Percentiles rank a stretch among this genome's conserved stretches.
Evolutionary conservation across 768 basidiomycete genomes (phyloP).

Genomic region (Hemileccinum impolitum): DNA sequence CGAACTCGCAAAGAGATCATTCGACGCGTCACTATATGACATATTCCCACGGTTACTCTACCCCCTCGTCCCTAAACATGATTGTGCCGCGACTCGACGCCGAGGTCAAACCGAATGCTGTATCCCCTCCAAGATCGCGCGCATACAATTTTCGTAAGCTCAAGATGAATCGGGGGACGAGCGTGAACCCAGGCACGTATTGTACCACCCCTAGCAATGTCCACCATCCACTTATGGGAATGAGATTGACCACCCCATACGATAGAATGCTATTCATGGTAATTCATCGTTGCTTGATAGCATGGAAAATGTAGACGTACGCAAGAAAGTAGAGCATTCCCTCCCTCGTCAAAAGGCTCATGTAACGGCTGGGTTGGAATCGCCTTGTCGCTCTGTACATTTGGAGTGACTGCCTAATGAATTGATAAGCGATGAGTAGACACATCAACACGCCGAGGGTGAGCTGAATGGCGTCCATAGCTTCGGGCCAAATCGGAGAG

Average conservation of each 20-base stretch:
- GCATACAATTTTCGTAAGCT: neutral
- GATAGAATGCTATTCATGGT: neutral
- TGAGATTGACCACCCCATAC: neutral
- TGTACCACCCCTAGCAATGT: neutral
- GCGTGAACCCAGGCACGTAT: neutral
- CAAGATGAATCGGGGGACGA: neutral
- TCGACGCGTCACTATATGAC: too few relatives aligned
- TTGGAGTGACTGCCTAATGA: neutral
- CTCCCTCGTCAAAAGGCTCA: neutral
- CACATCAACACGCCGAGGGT: neutral
- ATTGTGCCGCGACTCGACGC: neutral
- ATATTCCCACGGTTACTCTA: too few relatives aligned
- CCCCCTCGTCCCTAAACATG: constrained; percentile 1
- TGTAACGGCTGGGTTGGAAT: neutral
- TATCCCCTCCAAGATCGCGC: neutral
- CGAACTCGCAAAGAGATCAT: too few relatives aligned
- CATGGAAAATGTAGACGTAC: neutral
- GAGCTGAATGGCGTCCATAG: neutral
- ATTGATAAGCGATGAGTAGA: neutral
- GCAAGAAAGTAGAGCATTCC: neutral
- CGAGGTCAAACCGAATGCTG: neutral
- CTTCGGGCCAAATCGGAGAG: neutral
- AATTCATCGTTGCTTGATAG: neutral
- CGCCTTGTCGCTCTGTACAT: neutral
- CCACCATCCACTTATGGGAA: neutral